Percentiles rank a stretch among this genome's conserved stretches.
Evolutionary conservation across 768 basidiomycete species (phyloP).

Genomic region (Auriscalpium vulgare): DNA sequence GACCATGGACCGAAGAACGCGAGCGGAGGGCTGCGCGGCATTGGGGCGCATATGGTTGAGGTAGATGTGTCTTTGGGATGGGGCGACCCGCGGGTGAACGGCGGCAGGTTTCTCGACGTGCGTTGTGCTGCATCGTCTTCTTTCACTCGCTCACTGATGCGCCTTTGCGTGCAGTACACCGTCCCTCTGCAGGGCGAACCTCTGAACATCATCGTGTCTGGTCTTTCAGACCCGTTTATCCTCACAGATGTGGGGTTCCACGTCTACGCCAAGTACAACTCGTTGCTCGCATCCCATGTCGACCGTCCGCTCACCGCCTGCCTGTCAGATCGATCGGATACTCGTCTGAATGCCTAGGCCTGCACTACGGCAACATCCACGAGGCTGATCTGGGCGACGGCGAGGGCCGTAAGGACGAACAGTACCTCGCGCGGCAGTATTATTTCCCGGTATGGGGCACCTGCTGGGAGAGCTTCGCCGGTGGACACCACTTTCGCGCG

Average conservation of each 20-base stretch:
- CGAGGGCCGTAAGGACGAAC: conserved; percentile 57
- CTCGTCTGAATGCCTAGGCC: conserved; percentile 72
- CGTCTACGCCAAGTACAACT: conserved; percentile 54
- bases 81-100: conserved; percentile 64
- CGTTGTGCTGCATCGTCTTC: conserved; percentile 18
- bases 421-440: conserved; percentile 68
- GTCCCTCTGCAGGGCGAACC: conserved; percentile 66
- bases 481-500: conserved; percentile 85
- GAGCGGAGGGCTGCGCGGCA: background rate
- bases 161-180: conserved; percentile 43
- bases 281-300: background rate
- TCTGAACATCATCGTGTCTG: conserved; percentile 77
- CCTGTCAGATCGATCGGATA: conserved; percentile 67
- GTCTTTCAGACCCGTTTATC: conserved; percentile 68
- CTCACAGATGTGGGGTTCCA: conserved; percentile 69
- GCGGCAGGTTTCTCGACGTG: conserved; percentile 74
- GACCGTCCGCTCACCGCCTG: background rate
- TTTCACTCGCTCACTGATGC: too few species aligned
- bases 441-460: conserved; percentile 77
- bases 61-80: conserved; percentile 31
- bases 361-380: conserved; percentile 71
- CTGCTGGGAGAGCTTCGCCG: conserved; percentile 81
- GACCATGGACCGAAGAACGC: background rate
- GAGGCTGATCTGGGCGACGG: conserved; percentile 82
- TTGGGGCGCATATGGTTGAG: background rate